These are phyloP conservation scores for Apiotrichum mycotoxinovorans DNA, from an alignment of 1,284 basidiomycete species.

Conservation along the genomic window DNA sequence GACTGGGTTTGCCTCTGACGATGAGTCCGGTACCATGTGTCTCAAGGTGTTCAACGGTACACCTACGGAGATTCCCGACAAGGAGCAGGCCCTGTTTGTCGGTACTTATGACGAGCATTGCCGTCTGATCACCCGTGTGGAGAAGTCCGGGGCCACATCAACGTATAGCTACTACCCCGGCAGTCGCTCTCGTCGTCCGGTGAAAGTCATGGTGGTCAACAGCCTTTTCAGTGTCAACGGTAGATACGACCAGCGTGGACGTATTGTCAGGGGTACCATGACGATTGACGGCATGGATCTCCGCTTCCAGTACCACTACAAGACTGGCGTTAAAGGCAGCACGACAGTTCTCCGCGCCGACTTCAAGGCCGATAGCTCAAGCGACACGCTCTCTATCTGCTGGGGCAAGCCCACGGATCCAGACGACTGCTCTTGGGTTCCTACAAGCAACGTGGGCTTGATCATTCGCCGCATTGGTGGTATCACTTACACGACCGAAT, in stretches of 20 bases:
- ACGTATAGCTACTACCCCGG: constrained; percentile 1
- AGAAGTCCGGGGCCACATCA: not conserved
- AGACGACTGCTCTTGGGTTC: constrained; percentile 11
- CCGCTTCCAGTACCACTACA: constrained; percentile 11
- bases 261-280: constrained; percentile 4
- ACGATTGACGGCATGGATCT: not conserved
- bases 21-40: not conserved
- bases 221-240: not conserved
- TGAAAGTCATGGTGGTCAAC: not conserved
- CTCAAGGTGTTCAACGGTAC: constrained; percentile 1
- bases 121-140: constrained; percentile 2
- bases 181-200: constrained; percentile 3
- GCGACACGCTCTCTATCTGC: constrained; percentile 6
- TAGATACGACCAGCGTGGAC: constrained; percentile 6
- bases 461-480: constrained; percentile 6
- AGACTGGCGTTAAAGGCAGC: not conserved
- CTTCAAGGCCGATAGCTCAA: not conserved
- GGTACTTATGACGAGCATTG: constrained; percentile 6
- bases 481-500: constrained; percentile 6
- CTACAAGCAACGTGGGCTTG: constrained; percentile 8
- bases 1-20: constrained; percentile 4
- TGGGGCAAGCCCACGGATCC: constrained; percentile 9
- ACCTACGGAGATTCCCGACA: not conserved
- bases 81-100: constrained; percentile 1
- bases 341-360: constrained; percentile 8